phyloP scores from a whole-genome alignment of 2,329 filamentous ascomycete genomes.

The Ramularia endophylla region DNA sequence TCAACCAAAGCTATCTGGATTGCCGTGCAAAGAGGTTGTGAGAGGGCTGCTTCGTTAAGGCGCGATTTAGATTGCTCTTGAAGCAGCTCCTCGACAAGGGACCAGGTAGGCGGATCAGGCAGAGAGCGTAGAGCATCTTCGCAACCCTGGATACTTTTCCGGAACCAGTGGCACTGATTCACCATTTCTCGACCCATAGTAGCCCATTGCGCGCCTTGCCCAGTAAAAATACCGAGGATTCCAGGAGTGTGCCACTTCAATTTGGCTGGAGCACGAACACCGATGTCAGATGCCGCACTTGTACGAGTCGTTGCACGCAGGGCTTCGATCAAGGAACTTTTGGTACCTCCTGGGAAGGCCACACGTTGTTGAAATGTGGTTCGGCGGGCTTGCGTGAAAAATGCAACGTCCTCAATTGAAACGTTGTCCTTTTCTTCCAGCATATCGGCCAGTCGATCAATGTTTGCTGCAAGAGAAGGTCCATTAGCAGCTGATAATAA shows the following conservation, averaged over 20 bases:
- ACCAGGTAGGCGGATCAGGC: slow-evolving; percentile 21
- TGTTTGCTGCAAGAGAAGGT: slow-evolving; percentile 9
- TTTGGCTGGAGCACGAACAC: slow-evolving; percentile 9
- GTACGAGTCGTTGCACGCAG: slow-evolving; percentile 4
- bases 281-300: slow-evolving; percentile 7
- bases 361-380: slow-evolving; percentile 13
- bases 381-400: slow-evolving; percentile 15
- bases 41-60: slow-evolving; percentile 30
- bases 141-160: slow-evolving; percentile 13
- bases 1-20: slow-evolving; percentile 48
- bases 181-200: slow-evolving; percentile 25
- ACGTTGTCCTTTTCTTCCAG: slow-evolving; percentile 6
- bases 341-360: slow-evolving; percentile 10
- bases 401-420: slow-evolving; percentile 10
- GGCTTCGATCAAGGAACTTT: slow-evolving; percentile 5
- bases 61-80: slow-evolving; percentile 38
- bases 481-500: slow-evolving; percentile 13
- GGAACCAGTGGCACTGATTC: slow-evolving; percentile 11
- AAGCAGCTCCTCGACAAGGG: slow-evolving; percentile 33
- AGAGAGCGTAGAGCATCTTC: slow-evolving; percentile 10
- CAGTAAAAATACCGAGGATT: slow-evolving; percentile 29
- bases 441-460: slow-evolving; percentile 10
- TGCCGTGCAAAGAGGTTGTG: slow-evolving; percentile 51
- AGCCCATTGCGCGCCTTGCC: slow-evolving; percentile 33
- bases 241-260: slow-evolving; percentile 12